Percentiles rank a stretch among this genome's conserved stretches.
phyloP scores from a whole-genome alignment of 257 asterid species.

The Rhazya stricta region DNA sequence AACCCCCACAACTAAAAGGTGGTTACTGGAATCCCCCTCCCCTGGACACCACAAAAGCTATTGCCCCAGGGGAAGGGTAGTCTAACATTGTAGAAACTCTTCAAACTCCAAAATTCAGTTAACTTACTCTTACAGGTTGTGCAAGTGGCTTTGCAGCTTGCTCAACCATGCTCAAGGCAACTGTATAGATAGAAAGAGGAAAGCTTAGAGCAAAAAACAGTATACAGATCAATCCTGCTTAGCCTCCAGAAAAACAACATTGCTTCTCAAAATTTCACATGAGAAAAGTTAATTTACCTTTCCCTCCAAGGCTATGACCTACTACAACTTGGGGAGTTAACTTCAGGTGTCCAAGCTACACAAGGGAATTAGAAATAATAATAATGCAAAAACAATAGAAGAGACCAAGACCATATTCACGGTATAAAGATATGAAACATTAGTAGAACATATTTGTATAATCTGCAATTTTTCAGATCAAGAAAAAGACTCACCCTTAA shows the following conservation, averaged over 20 bases:
- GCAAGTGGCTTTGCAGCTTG: conserved; percentile 97
- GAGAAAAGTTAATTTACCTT: conserved; percentile 50
- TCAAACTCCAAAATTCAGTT: conserved; percentile 3
- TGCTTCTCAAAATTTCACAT: conserved; percentile 1
- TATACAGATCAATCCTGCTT: not conserved
- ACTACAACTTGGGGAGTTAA: conserved; percentile 88
- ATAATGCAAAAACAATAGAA: not conserved
- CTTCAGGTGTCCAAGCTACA: conserved; percentile 78
- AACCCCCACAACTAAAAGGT: not conserved
- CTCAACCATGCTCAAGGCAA: conserved; percentile 97
- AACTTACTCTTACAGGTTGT: conserved; percentile 91
- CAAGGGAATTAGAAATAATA: conserved; percentile 15
- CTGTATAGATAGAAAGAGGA: conserved; percentile 37
- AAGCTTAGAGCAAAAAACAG: conserved; percentile 3
- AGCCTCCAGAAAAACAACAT: not conserved
- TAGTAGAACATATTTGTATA: too few species aligned
- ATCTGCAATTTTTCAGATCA: too few species aligned
- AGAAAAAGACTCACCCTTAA: too few species aligned
- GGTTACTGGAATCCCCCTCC: not conserved
- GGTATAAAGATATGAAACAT: too few species aligned
- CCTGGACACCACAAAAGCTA: not conserved
- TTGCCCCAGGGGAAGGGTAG: not conserved
- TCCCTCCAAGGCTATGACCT: conserved; percentile 99
- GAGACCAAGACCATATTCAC: not conserved
- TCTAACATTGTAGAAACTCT: not conserved